phyloP scores from a whole-genome alignment of 1,284 basidiomycete genomes.

The Ceratobasidium sp. region DNA sequence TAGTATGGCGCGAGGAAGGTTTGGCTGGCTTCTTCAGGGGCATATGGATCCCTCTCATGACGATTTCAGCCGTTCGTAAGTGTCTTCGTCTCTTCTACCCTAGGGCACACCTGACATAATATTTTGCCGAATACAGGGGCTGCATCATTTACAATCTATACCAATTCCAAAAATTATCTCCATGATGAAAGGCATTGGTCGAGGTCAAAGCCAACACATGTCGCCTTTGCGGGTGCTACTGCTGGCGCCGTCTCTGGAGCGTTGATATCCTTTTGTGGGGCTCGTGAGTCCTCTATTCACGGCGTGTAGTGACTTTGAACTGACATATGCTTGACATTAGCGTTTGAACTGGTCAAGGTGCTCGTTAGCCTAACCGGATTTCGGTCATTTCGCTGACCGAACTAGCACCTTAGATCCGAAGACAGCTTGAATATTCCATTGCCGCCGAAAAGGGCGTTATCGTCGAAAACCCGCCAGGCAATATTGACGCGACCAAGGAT shows the following conservation, averaged over 20 bases:
- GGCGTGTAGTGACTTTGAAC: not conserved
- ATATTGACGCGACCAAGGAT: conserved; percentile 68
- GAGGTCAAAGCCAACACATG: conserved; percentile 73
- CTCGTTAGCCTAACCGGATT: conserved; percentile 14
- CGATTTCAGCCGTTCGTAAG: conserved; percentile 95
- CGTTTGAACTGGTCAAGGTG: conserved; percentile 97
- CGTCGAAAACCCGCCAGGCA: conserved; percentile 77
- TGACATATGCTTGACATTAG: conserved; percentile 57
- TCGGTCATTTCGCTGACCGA: not conserved
- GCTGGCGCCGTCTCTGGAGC: conserved; percentile 87
- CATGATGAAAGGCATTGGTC: conserved; percentile 72
- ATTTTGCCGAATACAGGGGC: conserved; percentile 66
- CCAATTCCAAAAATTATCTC: conserved; percentile 86
- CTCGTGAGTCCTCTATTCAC: conserved; percentile 70
- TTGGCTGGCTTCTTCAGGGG: conserved; percentile 92
- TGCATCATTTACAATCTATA: conserved; percentile 95
- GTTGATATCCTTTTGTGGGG: conserved; percentile 84
- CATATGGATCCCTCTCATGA: conserved; percentile 92
- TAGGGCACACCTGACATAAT: conserved; percentile 46
- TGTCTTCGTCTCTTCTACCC: conserved; percentile 54
- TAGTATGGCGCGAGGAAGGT: conserved; percentile 91
- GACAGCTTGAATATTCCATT: conserved; percentile 95
- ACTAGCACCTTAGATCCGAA: conserved; percentile 71
- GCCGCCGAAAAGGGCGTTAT: conserved; percentile 80
- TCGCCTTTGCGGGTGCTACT: conserved; percentile 79